These are phyloP conservation scores for Ustanciosporium gigantosporum DNA, from an alignment of 1,284 basidiomycete genomes.

Conservation along the genomic window DNA sequence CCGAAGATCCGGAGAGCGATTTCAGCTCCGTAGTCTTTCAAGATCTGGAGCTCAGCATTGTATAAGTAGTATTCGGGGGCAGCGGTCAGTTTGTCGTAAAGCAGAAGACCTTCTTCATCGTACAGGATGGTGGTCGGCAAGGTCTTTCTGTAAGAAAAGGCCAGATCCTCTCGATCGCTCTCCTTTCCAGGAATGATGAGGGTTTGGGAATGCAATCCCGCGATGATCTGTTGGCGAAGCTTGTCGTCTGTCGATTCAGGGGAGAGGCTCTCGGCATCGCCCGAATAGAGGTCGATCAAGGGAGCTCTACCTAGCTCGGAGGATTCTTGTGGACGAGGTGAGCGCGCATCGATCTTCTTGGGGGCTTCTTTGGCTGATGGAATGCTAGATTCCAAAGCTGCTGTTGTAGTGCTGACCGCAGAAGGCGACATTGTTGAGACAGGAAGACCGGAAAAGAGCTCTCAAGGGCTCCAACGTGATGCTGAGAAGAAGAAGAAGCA, in stretches of 20 bases:
- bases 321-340: no score
- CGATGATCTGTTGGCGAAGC: slow-evolving; percentile 37
- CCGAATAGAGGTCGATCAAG: slow-evolving; percentile 47
- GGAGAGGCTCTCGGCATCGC: slow-evolving; percentile 32
- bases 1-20: slow-evolving; percentile 62
- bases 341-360: not conserved
- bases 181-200: slow-evolving; percentile 43
- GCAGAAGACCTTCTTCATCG: slow-evolving; percentile 77
- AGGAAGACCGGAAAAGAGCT: no score
- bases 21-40: slow-evolving; percentile 64
- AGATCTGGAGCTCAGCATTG: slow-evolving; percentile 65
- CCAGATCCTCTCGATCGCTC: slow-evolving; percentile 25
- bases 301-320: slow-evolving; percentile 15
- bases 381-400: not conserved
- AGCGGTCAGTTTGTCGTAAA: slow-evolving; percentile 69
- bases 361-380: not conserved
- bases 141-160: slow-evolving; percentile 57
- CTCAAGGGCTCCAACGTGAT: no score
- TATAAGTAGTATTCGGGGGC: slow-evolving; percentile 85
- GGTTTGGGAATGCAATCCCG: slow-evolving; percentile 32
- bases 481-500: no score
- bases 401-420: not conserved
- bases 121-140: slow-evolving; percentile 86
- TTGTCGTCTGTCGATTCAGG: slow-evolving; percentile 29
- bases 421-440: not conserved